Conservation (phyloP, 73 alveolate genomes). For the Paramecium pentaurelia region DNA sequence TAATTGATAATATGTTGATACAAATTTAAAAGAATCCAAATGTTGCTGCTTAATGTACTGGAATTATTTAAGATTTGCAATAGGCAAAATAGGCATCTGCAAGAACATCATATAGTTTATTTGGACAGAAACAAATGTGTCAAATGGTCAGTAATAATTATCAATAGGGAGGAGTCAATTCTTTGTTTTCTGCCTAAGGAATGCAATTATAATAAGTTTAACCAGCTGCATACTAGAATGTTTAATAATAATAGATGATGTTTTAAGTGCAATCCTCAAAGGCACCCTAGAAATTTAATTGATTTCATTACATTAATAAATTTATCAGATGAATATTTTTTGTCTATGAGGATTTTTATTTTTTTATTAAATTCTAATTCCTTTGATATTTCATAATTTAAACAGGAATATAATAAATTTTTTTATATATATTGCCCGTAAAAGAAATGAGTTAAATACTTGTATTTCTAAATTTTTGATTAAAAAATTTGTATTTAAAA, state of each 20-base stretch:
- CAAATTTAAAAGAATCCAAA: neutral
- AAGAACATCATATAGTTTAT: neutral
- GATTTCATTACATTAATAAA: too few species aligned
- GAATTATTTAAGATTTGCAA: neutral
- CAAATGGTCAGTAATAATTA: neutral
- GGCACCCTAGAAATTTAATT: neutral
- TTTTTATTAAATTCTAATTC: too few species aligned
- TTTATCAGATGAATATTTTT: too few species aligned
- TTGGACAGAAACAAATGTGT: constrained; percentile 20
- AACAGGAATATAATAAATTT: too few species aligned
- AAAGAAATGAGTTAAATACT: too few species aligned
- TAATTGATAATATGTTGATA: neutral
- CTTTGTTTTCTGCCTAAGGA: neutral
- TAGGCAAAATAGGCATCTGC: neutral
- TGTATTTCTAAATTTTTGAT: too few species aligned
- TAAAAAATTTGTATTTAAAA: too few species aligned
- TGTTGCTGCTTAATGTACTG: neutral
- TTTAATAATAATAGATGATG: neutral
- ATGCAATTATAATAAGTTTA: neutral
- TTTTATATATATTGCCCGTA: too few species aligned
- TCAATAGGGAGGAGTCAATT: neutral
- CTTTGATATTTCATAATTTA: too few species aligned
- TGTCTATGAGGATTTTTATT: too few species aligned
- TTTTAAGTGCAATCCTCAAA: neutral
- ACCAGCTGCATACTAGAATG: neutral